phyloP scores from a whole-genome alignment of 768 basidiomycete species.

The Boletus sp. region DNA sequence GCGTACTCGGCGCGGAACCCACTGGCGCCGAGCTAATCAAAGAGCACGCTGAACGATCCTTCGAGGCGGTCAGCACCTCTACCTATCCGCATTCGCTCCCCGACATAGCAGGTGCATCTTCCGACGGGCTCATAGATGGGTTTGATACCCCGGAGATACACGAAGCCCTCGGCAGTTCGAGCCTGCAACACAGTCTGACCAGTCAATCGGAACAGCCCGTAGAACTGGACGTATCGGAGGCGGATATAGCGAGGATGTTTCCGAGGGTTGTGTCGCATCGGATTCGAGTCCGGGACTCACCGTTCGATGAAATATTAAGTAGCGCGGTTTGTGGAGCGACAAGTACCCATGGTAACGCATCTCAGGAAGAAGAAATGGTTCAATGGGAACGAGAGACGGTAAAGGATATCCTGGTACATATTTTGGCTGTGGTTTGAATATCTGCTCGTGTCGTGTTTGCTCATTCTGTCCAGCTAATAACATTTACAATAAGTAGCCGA shows the following conservation, averaged over 20 bases:
- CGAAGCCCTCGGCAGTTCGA: slow-evolving; percentile 1
- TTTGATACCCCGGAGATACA: slow-evolving; percentile 12
- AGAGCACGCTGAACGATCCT: slow-evolving; percentile 20
- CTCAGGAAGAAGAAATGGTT: slow-evolving; percentile 12
- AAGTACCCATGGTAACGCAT: slow-evolving; percentile 14
- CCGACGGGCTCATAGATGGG: slow-evolving; percentile 21
- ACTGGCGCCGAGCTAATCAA: slow-evolving; percentile 58
- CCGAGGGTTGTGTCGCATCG: slow-evolving; percentile 75
- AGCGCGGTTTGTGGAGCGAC: slow-evolving; percentile 59
- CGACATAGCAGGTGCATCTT: slow-evolving; percentile 19
- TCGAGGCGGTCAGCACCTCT: slow-evolving; percentile 20
- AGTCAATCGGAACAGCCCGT: slow-evolving; percentile 22
- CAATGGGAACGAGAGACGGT: slow-evolving; percentile 49
- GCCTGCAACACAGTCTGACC: slow-evolving; percentile 1
- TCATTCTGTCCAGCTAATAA: background rate
- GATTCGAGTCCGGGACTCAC: slow-evolving; percentile 63
- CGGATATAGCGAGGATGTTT: slow-evolving; percentile 70
- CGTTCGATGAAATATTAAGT: slow-evolving; percentile 65
- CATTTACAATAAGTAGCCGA: no score
- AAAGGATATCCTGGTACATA: slow-evolving; percentile 62
- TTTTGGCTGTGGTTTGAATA: slow-evolving; percentile 48
- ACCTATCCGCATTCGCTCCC: slow-evolving; percentile 16
- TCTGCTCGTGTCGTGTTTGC: background rate
- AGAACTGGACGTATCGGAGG: slow-evolving; percentile 63
- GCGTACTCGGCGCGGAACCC: slow-evolving; percentile 60